Base-by-base conservation (phyloP, 2,329 filamentous ascomycete genomes). In the Cercospora beticola region DNA sequence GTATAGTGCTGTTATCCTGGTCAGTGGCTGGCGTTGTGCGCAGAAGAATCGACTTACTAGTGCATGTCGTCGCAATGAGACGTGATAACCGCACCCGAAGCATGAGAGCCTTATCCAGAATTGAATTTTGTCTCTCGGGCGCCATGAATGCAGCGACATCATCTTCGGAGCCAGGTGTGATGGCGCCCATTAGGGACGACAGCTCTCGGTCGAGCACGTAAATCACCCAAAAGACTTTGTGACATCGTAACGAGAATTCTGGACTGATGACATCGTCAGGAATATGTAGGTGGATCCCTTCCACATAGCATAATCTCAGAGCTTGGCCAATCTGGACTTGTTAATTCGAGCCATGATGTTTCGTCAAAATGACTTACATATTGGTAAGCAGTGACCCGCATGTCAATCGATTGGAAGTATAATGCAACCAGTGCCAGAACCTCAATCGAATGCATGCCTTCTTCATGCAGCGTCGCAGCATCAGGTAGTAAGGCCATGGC, bases 171-270 rank as follows among this genome's bases (percentile, higher is more conserved):
- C 87, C 78, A 0, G 83, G 82, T 57, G 83, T 80, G 0, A 86
- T 85, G 0, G 86, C 69, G 0, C 85, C 85, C 82, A 86, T 85
- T 2, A 86, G 70, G 0, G 84, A 84, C 0, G 84, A 84, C 80
- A 86, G 85, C 70, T 86, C 81, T 2, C 85, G 80, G 64, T 87
- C 85, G 0, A 87, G 75, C 1, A 86, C 79, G 49, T 85, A 86
- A 0, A 86, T 79, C 0, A 85, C 86, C 84, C 85, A 87, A 84
- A 84, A 87, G 9, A 85, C 79, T 36, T 81, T 81, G 0, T 84
- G 82, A 62, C 81, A 83, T 62, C 85, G 75, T 21, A 60, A 28
- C 10, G 66, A 68, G 52, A 62, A 65, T 26, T 68, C 40, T 12
- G 62, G 31, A 16, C 66, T 64, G 2, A 68, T 59, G 7, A 65